These are phyloP conservation scores for Mortierella alpina DNA, from an alignment of 192 early-diverging fungal genomes.

Conservation along the genomic window DNA sequence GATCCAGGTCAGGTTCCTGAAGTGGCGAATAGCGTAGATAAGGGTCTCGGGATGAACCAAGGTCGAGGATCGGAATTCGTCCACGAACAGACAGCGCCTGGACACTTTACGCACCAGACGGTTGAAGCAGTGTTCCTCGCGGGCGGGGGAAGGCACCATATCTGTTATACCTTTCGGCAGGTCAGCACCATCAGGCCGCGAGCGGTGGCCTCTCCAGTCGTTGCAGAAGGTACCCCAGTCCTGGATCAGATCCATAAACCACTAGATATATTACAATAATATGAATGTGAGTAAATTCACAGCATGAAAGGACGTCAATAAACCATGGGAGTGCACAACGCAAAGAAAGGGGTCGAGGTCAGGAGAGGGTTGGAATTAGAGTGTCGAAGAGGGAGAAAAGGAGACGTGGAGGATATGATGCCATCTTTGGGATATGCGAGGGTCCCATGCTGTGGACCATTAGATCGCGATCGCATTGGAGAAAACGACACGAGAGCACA, in stretches of 20 bases:
- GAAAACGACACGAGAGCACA: neutral
- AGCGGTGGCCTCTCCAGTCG: constrained; percentile 14
- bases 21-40: constrained; percentile 33
- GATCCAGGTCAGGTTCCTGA: constrained; percentile 25
- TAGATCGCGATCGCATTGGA: constrained; percentile 7
- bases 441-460: neutral
- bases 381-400: neutral
- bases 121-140: constrained; percentile 43
- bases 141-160: constrained; percentile 12
- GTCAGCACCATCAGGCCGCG: neutral
- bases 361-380: neutral
- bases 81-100: constrained; percentile 23
- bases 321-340: neutral
- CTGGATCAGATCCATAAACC: constrained; percentile 32
- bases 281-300: neutral
- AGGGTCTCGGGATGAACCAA: constrained; percentile 31
- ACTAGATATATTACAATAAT: constrained; percentile 11
- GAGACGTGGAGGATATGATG: neutral
- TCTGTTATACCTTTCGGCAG: neutral
- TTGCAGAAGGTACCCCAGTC: constrained; percentile 39
- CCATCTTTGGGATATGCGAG: neutral
- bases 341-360: neutral
- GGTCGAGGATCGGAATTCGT: constrained; percentile 24
- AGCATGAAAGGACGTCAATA: neutral
- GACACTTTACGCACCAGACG: constrained; percentile 34